These are phyloP conservation scores for Diplodia seriata DNA, from an alignment of 2,329 filamentous ascomycete genomes.

Conservation along the genomic window DNA sequence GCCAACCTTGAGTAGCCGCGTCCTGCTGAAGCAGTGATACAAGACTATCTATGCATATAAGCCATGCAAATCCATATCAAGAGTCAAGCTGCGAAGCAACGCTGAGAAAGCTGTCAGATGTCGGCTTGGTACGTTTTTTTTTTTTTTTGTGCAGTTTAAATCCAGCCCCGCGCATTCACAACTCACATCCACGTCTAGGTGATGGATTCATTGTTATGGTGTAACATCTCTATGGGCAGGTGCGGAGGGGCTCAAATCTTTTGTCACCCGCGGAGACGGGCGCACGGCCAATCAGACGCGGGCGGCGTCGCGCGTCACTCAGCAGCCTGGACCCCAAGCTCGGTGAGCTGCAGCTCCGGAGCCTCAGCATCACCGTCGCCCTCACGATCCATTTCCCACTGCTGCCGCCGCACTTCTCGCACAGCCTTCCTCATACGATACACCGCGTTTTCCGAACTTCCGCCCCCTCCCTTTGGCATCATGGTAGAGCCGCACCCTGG, in stretches of 20 bases:
- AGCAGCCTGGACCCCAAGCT: constrained; percentile 27
- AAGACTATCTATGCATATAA: not conserved
- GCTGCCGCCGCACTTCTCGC: not conserved
- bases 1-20: not conserved
- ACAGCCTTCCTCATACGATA: not conserved
- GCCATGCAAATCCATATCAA: not conserved
- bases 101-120: not conserved
- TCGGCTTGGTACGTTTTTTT: not conserved
- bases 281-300: constrained; percentile 25
- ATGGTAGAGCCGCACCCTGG: constrained; percentile 13
- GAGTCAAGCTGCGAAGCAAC: no score
- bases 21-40: not conserved
- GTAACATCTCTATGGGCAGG: no score
- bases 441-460: not conserved
- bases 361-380: constrained; percentile 28
- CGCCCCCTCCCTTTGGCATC: not conserved
- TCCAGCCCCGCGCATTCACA: no score
- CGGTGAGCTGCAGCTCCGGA: constrained; percentile 30
- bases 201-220: no score
- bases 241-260: no score
- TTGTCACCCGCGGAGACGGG: no score
- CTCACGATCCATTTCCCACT: not conserved
- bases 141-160: no score
- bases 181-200: no score
- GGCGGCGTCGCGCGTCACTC: constrained; percentile 29